A percentile compares a stretch with the other conserved stretches of the same genome.
phyloP scores from a whole-genome alignment of 2,329 filamentous ascomycete genomes.

The Cercospora canescens region DNA sequence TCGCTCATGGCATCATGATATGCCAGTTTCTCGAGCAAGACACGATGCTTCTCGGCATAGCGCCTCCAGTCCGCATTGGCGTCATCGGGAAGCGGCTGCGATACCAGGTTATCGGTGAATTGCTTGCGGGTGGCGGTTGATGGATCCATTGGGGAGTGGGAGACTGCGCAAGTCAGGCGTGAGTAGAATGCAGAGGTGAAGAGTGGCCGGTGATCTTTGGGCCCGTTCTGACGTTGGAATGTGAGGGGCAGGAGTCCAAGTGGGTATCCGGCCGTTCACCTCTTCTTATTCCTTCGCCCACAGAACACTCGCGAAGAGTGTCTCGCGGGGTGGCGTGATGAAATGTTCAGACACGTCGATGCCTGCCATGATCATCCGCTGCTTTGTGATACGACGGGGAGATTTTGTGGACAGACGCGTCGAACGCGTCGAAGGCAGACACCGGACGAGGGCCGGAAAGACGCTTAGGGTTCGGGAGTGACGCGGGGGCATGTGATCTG shows the following conservation, averaged over 20 bases:
- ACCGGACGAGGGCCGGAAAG: background rate
- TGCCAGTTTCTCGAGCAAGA: conserved; percentile 32
- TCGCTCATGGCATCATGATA: conserved; percentile 36
- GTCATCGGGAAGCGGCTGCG: conserved; percentile 19
- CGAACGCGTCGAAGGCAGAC: background rate
- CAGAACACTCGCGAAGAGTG: background rate
- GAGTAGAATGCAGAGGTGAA: background rate
- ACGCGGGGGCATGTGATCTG: conserved; percentile 5
- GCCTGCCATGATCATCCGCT: background rate
- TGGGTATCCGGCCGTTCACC: background rate
- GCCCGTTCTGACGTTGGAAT: background rate
- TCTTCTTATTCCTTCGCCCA: background rate
- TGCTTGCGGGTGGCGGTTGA: conserved; percentile 30
- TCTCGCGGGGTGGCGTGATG: background rate
- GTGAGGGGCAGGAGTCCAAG: background rate
- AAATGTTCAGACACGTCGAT: background rate
- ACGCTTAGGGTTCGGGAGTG: background rate
- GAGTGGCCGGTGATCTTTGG: background rate
- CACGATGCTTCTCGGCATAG: conserved; percentile 20
- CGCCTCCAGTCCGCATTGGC: conserved; percentile 26
- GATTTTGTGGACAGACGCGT: background rate
- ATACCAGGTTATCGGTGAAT: conserved; percentile 29
- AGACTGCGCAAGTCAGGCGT: background rate
- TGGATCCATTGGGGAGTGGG: conserved; percentile 23
- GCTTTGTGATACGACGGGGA: background rate